These are phyloP conservation scores for Claviceps pazoutovae DNA, from an alignment of 2,329 filamentous ascomycete genomes.

Conservation along the genomic window DNA sequence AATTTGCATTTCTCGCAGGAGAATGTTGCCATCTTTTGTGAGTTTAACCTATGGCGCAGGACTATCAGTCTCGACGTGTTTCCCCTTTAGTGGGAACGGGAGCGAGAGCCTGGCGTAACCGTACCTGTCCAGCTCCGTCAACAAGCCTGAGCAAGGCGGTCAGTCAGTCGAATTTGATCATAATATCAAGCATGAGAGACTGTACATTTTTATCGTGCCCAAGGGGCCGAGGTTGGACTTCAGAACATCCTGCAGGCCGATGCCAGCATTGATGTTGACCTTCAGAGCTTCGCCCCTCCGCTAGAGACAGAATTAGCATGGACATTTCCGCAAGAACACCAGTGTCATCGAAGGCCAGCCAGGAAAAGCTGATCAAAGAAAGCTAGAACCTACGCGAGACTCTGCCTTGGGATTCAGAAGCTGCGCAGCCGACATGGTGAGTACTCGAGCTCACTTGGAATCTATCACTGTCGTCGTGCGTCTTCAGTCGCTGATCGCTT, in stretches of 20 bases:
- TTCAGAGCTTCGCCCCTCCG: constrained; percentile 90
- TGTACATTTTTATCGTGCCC: constrained; percentile 90
- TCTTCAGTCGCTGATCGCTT: constrained; percentile 9
- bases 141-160: constrained; percentile 37
- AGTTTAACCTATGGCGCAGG: constrained; percentile 64
- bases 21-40: constrained; percentile 94
- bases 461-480: constrained; percentile 4
- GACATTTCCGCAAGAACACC: constrained; percentile 5
- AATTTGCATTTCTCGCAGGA: constrained; percentile 73
- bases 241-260: constrained; percentile 85
- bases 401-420: constrained; percentile 98
- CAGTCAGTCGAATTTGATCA: background rate
- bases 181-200: background rate
- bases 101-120: constrained; percentile 13
- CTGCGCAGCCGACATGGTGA: constrained; percentile 84
- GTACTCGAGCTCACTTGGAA: constrained; percentile 8
- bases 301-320: constrained; percentile 31
- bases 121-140: constrained; percentile 55
- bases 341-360: background rate
- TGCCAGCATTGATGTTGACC: constrained; percentile 94
- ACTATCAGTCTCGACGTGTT: constrained; percentile 15
- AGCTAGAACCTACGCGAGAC: constrained; percentile 57
- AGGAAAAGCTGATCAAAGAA: constrained; percentile 1
- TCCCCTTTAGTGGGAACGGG: constrained; percentile 16
- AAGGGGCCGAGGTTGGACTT: constrained; percentile 90